Conservation (phyloP, 148 eudicot genomes). For the Rhododendron mucronatum region DNA sequence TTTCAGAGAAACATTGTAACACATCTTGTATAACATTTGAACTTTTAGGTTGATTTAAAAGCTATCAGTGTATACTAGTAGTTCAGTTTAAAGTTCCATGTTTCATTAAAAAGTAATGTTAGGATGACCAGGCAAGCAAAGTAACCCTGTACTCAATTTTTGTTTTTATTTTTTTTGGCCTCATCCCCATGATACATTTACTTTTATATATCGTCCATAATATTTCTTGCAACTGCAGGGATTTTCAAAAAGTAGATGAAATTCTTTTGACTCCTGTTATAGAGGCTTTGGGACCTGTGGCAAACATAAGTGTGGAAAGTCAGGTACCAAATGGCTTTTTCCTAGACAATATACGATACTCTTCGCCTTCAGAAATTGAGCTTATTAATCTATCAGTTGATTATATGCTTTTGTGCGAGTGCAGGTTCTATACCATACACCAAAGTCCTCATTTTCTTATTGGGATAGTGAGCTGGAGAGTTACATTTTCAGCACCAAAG, state of each 20-base stretch:
- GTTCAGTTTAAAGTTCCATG: background rate
- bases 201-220: background rate
- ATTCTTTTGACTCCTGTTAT: conserved; percentile 60
- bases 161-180: background rate
- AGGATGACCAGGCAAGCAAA: background rate
- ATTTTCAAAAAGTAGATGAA: conserved; percentile 66
- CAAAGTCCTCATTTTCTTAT: conserved; percentile 74
- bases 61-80: background rate
- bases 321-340: conserved; percentile 46
- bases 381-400: conserved; percentile 8
- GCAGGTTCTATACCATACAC: conserved; percentile 95
- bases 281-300: conserved; percentile 75
- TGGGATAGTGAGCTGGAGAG: conserved; percentile 69
- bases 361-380: background rate
- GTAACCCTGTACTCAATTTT: background rate
- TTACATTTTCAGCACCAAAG: conserved; percentile 63
- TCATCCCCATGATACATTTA: background rate
- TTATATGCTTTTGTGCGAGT: conserved; percentile 18
- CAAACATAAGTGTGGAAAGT: conserved; percentile 80
- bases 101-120: background rate
- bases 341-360: background rate
- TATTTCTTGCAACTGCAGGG: conserved; percentile 48
- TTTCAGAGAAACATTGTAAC: background rate
- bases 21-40: background rate
- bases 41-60: background rate